These are phyloP conservation scores for Thielaviopsis punctulata DNA, from an alignment of 2,329 filamentous ascomycete species.

Conservation along the genomic window DNA sequence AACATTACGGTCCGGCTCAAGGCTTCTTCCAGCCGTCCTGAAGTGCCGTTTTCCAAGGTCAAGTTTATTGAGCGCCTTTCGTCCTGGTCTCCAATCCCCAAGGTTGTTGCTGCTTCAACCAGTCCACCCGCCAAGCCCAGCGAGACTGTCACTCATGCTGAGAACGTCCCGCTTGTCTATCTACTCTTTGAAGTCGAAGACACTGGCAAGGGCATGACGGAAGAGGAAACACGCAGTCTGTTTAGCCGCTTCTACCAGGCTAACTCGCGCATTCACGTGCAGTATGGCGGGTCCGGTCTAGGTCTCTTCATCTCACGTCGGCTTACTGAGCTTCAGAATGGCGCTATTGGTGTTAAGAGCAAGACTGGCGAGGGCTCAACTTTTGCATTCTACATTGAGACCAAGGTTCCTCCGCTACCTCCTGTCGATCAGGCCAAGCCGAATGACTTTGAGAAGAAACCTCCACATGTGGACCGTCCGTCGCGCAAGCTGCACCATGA, in stretches of 20 bases:
- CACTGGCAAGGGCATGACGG: constrained; percentile 55
- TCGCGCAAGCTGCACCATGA: not conserved
- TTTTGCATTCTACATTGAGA: constrained; percentile 59
- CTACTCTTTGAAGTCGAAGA: constrained; percentile 61
- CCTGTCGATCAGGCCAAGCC: constrained; percentile 25
- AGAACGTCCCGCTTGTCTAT: constrained; percentile 27
- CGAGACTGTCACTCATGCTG: not conserved
- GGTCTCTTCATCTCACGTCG: constrained; percentile 65
- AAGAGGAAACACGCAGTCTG: constrained; percentile 53
- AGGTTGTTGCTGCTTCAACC: not conserved
- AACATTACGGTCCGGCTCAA: constrained; percentile 34
- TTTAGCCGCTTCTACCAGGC: constrained; percentile 70
- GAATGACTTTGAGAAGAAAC: constrained; percentile 18
- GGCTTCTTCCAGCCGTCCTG: constrained; percentile 24
- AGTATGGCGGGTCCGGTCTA: constrained; percentile 64
- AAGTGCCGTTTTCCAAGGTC: constrained; percentile 29
- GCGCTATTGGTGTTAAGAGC: constrained; percentile 60
- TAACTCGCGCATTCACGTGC: constrained; percentile 56
- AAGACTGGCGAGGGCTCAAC: constrained; percentile 52
- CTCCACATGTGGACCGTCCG: not conserved
- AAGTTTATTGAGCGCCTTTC: constrained; percentile 39
- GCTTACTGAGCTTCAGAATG: constrained; percentile 65
- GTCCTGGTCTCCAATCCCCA: constrained; percentile 23
- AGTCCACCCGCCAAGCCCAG: not conserved
- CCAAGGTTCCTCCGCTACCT: constrained; percentile 26